phyloP scores from a whole-genome alignment of 345 rosid genomes.

The Gossypium thurberi region DNA sequence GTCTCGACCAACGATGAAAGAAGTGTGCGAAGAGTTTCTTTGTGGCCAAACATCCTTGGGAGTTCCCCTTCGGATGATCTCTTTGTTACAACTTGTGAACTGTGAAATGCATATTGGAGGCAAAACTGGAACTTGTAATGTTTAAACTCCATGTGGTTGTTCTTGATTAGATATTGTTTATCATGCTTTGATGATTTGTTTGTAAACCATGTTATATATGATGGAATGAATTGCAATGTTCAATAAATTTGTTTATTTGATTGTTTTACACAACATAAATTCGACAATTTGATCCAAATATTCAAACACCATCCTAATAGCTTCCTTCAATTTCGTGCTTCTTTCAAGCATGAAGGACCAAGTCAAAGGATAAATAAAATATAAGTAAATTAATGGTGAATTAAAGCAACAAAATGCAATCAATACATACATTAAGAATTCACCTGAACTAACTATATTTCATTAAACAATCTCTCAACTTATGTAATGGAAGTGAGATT shows the following conservation, averaged over 20 bases:
- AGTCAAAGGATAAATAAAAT: background rate
- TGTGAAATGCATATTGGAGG: background rate
- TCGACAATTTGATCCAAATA: too few species aligned
- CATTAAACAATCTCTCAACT: background rate
- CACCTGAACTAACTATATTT: background rate
- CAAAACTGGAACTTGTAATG: background rate
- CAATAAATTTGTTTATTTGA: too few species aligned
- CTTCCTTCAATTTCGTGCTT: too few species aligned
- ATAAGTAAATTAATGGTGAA: background rate
- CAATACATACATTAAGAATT: background rate
- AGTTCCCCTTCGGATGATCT: background rate
- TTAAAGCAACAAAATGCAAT: background rate
- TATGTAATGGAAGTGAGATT: background rate
- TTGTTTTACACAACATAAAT: too few species aligned
- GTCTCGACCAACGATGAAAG: slow-evolving; percentile 14
- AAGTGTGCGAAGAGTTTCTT: slow-evolving; percentile 1
- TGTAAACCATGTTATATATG: background rate
- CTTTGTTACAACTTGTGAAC: background rate
- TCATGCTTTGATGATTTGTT: background rate
- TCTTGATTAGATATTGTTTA: background rate
- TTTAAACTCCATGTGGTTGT: background rate
- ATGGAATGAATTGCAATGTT: background rate
- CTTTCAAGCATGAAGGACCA: background rate
- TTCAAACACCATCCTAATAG: too few species aligned
- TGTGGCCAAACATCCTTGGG: background rate